Evolutionary conservation across 2,329 filamentous ascomycete species (phyloP), one percentile per base, ranked within the genome.

Genomic region (Teratosphaeria zuluensis): DNA sequence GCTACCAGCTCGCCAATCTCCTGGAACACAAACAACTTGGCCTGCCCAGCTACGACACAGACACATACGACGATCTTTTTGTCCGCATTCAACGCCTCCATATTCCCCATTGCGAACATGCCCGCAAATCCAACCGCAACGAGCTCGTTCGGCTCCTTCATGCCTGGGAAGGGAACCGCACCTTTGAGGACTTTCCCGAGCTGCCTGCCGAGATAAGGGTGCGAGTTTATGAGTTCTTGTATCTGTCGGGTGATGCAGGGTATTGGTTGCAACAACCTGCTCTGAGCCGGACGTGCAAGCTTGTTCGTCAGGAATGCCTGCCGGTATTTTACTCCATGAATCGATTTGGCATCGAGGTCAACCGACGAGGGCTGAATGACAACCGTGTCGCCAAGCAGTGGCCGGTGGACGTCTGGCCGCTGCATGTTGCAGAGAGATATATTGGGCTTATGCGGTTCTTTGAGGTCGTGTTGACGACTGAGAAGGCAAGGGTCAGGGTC

Each of bases 301-400:
- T 57, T 1, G 5, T 65, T 16, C 48, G 64, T 16, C 35, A 33
- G n/a, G 62, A 64, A 42, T 56, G 60, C 11, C 53, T 65, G 14
- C 31, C 46, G 14, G 53, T 62, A 24, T 65, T 58, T 58, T 64
- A 63, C 21, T 19, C 38, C 8, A 42, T 16, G 24, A 35, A 56
- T 58, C 33, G 51, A 4, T 52, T 61, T 19, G 48, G 38, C 31
- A 42, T 60, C 24, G 30, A 42, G 42, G 28, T 38, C 32, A 19
- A 30, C 16, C 33, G 32, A 53, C 42, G 42, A 48, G 4, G 16
- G 42, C 9, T 48, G 21, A 2, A 14, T 35, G 9, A 2, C 14
- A 35, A 28, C 24, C 24, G 33, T 51, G 14, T 14, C n/a, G n/a
- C 3, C 2, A 19, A 30, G 16, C 52, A 54, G 52, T n/a, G 35